Evolutionary conservation across 2,329 filamentous ascomycete species (phyloP).

Genomic region (Chrysoporthe austroafricana): DNA sequence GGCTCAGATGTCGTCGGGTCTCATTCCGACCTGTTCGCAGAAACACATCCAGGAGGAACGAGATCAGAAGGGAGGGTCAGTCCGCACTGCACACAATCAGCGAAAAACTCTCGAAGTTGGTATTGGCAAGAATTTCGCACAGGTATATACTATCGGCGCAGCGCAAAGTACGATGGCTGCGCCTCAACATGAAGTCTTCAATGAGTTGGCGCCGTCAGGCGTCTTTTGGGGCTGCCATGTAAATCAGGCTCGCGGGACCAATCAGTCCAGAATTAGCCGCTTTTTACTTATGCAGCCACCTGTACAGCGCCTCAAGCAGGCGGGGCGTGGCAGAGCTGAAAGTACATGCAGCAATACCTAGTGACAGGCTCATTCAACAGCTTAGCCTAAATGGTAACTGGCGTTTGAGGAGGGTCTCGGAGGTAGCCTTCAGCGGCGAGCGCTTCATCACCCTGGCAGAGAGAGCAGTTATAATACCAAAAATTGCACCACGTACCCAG

Average conservation of each 20-base stretch:
- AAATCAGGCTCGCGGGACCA: too few species aligned
- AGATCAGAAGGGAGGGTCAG: not conserved
- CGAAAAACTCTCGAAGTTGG: not conserved
- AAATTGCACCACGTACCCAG: not conserved
- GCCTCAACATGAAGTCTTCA: not conserved
- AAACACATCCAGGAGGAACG: too few species aligned
- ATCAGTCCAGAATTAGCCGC: not conserved
- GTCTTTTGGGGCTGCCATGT: too few species aligned
- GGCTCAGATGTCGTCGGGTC: not conserved
- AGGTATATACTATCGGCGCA: not conserved
- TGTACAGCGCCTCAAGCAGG: not conserved
- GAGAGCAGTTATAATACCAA: not conserved
- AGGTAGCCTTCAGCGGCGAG: not conserved
- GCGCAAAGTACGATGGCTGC: not conserved
- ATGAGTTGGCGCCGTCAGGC: not conserved
- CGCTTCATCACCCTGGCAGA: not conserved
- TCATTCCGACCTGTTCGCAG: not conserved
- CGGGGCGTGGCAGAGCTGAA: not conserved
- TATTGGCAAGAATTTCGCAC: not conserved
- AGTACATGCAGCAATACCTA: not conserved
- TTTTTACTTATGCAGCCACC: not conserved
- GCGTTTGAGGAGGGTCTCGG: not conserved
- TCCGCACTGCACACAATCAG: not conserved
- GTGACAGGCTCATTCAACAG: not conserved
- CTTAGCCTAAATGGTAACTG: not conserved